Evolutionary conservation across 495 filamentous ascomycete species (phyloP).

Genomic region (Penicillium lagena): DNA sequence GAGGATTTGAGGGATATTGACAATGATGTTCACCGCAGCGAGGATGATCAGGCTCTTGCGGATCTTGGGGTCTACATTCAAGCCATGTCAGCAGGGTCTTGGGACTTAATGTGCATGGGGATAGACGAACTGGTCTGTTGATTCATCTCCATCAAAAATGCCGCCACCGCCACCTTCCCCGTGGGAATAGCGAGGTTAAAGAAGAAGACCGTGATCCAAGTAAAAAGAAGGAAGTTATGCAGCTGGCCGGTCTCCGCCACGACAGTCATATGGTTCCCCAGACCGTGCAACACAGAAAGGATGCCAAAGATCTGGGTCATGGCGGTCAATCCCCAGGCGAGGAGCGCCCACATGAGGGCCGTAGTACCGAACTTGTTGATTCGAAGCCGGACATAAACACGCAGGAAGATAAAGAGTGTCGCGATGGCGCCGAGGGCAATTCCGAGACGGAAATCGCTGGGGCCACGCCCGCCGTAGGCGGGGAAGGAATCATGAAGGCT

Average conservation of each 20-base stretch:
- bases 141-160: constrained; percentile 21
- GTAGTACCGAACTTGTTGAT: constrained; percentile 21
- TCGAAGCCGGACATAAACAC: constrained; percentile 17
- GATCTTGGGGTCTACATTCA: constrained; percentile 14
- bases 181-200: constrained; percentile 21
- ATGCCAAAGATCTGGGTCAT: constrained; percentile 18
- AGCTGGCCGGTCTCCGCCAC: constrained; percentile 12
- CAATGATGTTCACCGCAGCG: constrained; percentile 13
- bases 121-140: constrained; percentile 12
- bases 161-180: constrained; percentile 18
- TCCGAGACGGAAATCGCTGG: constrained; percentile 14
- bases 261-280: constrained; percentile 15
- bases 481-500: constrained; percentile 11
- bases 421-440: constrained; percentile 13
- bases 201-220: constrained; percentile 22
- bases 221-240: constrained; percentile 18
- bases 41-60: constrained; percentile 15
- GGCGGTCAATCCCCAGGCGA: constrained; percentile 20
- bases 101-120: background rate
- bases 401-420: constrained; percentile 17
- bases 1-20: constrained; percentile 18
- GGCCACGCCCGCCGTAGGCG: constrained; percentile 18
- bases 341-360: constrained; percentile 11
- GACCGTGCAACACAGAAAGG: constrained; percentile 15
- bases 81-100: too few relatives aligned